Evolutionary conservation across 352 stramenopile species (phyloP).

Genomic region (Phytophthora meadii): DNA sequence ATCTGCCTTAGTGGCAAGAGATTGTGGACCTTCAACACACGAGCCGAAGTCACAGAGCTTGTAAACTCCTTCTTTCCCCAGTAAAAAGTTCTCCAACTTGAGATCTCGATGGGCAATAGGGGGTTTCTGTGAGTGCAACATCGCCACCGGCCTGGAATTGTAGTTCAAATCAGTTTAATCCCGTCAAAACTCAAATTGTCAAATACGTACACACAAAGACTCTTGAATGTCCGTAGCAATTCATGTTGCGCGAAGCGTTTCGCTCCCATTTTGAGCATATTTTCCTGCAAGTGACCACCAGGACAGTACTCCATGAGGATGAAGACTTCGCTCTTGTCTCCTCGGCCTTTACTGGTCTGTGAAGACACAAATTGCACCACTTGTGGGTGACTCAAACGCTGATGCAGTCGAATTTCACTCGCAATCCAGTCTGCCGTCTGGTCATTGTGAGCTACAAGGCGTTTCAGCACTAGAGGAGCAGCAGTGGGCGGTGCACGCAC

Average conservation of each 20-base stretch:
- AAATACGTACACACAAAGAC: slow-evolving; percentile 71
- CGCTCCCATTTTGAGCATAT: slow-evolving; percentile 90
- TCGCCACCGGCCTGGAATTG: slow-evolving; percentile 53
- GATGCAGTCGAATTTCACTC: slow-evolving; percentile 77
- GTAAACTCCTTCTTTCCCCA: slow-evolving; percentile 89
- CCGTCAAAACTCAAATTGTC: neutral
- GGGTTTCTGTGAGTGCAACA: slow-evolving; percentile 81
- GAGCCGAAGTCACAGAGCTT: slow-evolving; percentile 97
- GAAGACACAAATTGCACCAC: slow-evolving; percentile 77
- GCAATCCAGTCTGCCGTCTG: slow-evolving; percentile 64
- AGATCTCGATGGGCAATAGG: slow-evolving; percentile 96
- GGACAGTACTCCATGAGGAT: slow-evolving; percentile 98
- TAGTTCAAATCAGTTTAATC: too few species aligned
- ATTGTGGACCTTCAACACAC: slow-evolving; percentile 81
- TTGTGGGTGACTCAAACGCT: slow-evolving; percentile 69
- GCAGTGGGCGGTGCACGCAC: slow-evolving; percentile 35
- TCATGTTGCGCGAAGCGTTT: slow-evolving; percentile 77
- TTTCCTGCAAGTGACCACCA: slow-evolving; percentile 93
- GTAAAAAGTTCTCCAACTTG: slow-evolving; percentile 98
- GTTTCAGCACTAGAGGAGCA: slow-evolving; percentile 72
- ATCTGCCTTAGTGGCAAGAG: slow-evolving; percentile 86
- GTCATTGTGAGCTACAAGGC: slow-evolving; percentile 76
- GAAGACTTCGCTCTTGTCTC: slow-evolving; percentile 86
- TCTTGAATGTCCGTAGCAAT: slow-evolving; percentile 68
- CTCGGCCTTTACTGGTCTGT: slow-evolving; percentile 46